A percentile compares a stretch with the other conserved stretches of the same genome.
Evolutionary conservation across 768 basidiomycete genomes (phyloP).

Genomic region (Tricholomella constricta): DNA sequence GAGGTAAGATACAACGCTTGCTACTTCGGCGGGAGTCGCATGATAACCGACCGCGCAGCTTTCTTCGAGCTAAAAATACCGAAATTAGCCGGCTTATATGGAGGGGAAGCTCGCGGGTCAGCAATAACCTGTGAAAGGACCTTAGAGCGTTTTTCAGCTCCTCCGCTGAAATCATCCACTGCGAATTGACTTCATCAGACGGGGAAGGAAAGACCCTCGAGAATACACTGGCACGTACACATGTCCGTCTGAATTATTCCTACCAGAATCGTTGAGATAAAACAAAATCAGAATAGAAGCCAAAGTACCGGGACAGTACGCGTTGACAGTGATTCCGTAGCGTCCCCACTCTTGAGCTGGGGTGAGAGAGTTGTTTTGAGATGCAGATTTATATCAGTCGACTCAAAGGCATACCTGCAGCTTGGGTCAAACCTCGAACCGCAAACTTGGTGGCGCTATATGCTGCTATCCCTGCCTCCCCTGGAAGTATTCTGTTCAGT

Average conservation of each 20-base stretch:
- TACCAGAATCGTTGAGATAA: not conserved
- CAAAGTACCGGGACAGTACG: slow-evolving; percentile 20
- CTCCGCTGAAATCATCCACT: slow-evolving; percentile 14
- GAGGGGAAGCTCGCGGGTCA: not conserved
- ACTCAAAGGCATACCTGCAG: slow-evolving; percentile 23
- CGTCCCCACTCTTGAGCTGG: slow-evolving; percentile 20
- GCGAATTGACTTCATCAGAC: not conserved
- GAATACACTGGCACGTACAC: slow-evolving; percentile 10
- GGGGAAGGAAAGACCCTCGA: not conserved
- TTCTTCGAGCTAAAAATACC: not conserved
- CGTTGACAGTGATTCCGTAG: slow-evolving; percentile 26
- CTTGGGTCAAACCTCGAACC: slow-evolving; percentile 40
- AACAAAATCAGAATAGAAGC: not conserved
- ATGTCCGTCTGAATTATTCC: slow-evolving; percentile 20
- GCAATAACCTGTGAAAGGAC: not conserved
- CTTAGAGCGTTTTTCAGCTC: slow-evolving; percentile 1
- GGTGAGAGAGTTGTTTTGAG: too few relatives aligned
- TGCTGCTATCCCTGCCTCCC: slow-evolving; percentile 13
- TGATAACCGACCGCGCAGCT: slow-evolving; percentile 14
- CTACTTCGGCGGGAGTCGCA: slow-evolving; percentile 33
- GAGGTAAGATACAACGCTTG: slow-evolving; percentile 38
- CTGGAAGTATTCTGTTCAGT: too few relatives aligned
- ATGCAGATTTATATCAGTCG: not conserved
- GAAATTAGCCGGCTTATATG: too few relatives aligned
- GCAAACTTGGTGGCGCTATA: slow-evolving; percentile 45